Evolutionary conservation across 495 filamentous ascomycete genomes (phyloP).

Genomic region (Pyrenula aspistea): DNA sequence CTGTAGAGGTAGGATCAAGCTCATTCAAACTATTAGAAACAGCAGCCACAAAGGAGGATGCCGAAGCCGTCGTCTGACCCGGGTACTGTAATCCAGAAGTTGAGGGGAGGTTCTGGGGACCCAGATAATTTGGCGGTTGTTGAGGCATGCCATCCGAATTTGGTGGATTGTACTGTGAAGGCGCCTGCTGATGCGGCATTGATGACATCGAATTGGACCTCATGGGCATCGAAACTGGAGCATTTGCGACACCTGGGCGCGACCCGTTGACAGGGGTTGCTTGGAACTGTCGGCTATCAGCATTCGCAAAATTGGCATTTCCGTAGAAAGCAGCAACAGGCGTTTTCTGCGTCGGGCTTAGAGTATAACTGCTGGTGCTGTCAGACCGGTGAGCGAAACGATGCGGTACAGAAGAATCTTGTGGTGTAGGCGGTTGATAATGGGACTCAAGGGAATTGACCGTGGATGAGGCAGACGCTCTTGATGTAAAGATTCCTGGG

Average conservation of each 20-base stretch:
- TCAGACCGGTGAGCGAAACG: constrained; percentile 5
- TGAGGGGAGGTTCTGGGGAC: background rate
- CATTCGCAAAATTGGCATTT: background rate
- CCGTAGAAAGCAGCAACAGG: background rate
- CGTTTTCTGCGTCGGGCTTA: background rate
- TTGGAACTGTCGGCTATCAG: background rate
- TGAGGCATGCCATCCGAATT: background rate
- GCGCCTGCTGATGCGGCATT: background rate
- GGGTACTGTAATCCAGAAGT: background rate
- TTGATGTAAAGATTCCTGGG: background rate
- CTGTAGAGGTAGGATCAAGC: constrained; percentile 22
- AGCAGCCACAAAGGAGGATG: background rate
- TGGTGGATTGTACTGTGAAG: background rate
- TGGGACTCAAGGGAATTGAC: constrained; percentile 8
- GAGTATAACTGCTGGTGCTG: constrained; percentile 5
- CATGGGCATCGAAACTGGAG: background rate
- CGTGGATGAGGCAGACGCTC: constrained; percentile 7
- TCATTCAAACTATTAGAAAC: constrained; percentile 2
- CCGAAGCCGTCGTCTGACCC: background rate
- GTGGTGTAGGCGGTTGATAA: constrained; percentile 11
- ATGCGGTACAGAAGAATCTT: constrained; percentile 6
- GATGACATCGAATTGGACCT: background rate
- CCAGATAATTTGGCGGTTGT: background rate
- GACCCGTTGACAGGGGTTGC: background rate
- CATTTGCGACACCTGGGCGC: background rate